Percentiles rank a stretch among this genome's conserved stretches.
Conservation (phyloP, 208 protist species). For the Acanthamoeba triangularis region DNA sequence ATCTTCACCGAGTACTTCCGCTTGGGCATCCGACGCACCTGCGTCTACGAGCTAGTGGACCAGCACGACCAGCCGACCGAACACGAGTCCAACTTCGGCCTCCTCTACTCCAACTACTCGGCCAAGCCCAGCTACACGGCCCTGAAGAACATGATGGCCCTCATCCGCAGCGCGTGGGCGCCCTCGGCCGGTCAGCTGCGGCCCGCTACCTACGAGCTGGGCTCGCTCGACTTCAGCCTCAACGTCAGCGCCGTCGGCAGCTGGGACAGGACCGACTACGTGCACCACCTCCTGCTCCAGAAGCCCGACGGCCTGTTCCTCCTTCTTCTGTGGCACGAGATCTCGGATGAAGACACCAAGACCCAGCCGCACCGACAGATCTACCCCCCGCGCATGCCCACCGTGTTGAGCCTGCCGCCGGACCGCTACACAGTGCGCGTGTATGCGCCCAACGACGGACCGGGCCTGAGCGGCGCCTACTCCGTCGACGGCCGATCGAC, state of each 20-base stretch:
- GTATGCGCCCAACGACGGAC: background rate
- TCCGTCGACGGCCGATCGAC: background rate
- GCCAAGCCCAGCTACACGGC: slow-evolving; percentile 3
- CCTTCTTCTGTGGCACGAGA: slow-evolving; percentile 7
- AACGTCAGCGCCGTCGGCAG: background rate
- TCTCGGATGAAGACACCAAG: background rate
- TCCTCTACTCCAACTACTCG: slow-evolving; percentile 3
- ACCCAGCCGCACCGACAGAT: background rate
- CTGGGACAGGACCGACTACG: background rate
- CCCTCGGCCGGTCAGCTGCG: background rate
- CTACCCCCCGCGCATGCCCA: slow-evolving; percentile 21
- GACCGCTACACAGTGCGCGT: background rate
- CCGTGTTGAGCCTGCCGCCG: background rate
- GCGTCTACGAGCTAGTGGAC: background rate
- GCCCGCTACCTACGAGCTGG: background rate
- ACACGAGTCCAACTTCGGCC: slow-evolving; percentile 12
- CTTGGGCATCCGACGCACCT: background rate
- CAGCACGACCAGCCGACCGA: background rate
- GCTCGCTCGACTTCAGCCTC: background rate
- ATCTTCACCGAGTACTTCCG: slow-evolving; percentile 31
- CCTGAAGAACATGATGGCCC: background rate
- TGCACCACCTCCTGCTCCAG: slow-evolving; percentile 25
- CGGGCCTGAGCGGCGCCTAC: background rate
- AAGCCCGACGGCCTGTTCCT: slow-evolving; percentile 4
- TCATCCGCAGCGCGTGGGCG: background rate